Base-by-base conservation (phyloP, 2,329 filamentous ascomycete species). In the Coleophoma cylindrospora region DNA sequence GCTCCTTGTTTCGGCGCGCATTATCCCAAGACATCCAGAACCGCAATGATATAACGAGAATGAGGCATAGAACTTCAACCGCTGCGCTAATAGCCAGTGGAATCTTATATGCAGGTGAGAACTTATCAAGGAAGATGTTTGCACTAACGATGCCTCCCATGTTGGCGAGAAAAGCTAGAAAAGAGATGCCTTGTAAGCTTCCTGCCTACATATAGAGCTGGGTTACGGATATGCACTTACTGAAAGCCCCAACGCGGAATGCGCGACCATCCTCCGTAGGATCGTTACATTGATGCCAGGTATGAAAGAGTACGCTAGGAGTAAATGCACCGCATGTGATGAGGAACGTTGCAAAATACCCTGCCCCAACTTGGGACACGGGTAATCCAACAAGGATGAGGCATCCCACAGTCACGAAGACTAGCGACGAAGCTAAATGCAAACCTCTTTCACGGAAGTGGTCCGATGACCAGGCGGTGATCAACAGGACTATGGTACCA, bases 401-500 rank as follows among this genome's bases (percentile, higher is more conserved):
- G 15, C 14, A 41, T 17, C 38, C 38, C 14, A 41, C 15, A 8
- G 17, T 15, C 11, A 19, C 15, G 14, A 41, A 17, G 15, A 41
- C 5, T 7, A 41, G 11, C 12, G 38, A 41, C 81, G 70, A 91
- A 89, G 12, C 87, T 87, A 86, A 0, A 86, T 89, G 57, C 90
- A 78, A 4, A 80, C 65, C 64, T 89, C 90, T 0, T 85, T 86
- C 38, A 87, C 40, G 37, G 19, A 46, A 22, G 32, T 72, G 74
- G 60, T 91, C 87, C 6, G 81, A 86, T 10, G 75, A 67, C 57
- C 89, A 90, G 0, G 85, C 86, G 1, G 90, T 71, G 8, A 89
- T 67, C 0, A 91, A 72, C 6, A 90, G 72, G 74, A 89, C 82
- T 1, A 78, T 76, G 0, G 87, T 85, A 1, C 87, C 87, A 0